phyloP scores from a whole-genome alignment of 139 green algal genomes.

The Haematococcus lacustris region DNA sequence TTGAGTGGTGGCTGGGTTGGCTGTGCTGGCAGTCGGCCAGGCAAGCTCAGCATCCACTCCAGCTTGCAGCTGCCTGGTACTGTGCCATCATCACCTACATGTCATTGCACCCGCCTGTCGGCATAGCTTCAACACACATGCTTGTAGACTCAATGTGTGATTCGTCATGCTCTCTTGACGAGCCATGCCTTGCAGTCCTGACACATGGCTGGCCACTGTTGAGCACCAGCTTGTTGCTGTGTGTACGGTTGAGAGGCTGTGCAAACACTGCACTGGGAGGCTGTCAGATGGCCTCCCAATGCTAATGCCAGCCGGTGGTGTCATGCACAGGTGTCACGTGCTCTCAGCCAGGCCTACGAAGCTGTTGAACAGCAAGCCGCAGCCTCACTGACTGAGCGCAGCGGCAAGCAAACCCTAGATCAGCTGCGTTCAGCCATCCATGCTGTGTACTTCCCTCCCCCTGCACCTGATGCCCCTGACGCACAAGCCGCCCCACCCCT shows the following conservation, averaged over 20 bases:
- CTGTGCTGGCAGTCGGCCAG: background rate
- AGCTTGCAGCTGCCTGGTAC: background rate
- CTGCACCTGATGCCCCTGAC: background rate
- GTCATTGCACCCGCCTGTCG: background rate
- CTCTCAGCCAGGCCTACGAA: slow-evolving; percentile 30
- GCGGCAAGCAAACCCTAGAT: slow-evolving; percentile 5
- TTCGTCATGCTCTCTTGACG: too few relatives aligned
- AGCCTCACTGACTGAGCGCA: background rate
- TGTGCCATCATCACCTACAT: background rate
- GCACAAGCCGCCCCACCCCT: background rate
- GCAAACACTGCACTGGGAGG: too few relatives aligned
- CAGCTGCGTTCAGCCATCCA: slow-evolving; percentile 1
- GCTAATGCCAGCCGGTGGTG: too few relatives aligned
- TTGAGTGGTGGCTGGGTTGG: background rate
- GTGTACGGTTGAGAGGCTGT: too few relatives aligned
- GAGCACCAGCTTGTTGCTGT: too few relatives aligned
- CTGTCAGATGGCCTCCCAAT: too few relatives aligned
- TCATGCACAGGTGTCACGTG: slow-evolving; percentile 26
- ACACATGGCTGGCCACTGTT: too few relatives aligned
- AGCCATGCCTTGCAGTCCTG: too few relatives aligned
- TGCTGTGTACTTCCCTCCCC: slow-evolving; percentile 10
- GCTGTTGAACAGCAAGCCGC: slow-evolving; percentile 12
- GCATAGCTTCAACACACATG: too few relatives aligned
- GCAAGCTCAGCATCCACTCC: background rate
- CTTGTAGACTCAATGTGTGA: too few relatives aligned